Conservation (phyloP, 768 basidiomycete species). For the Suillus discolor region DNA sequence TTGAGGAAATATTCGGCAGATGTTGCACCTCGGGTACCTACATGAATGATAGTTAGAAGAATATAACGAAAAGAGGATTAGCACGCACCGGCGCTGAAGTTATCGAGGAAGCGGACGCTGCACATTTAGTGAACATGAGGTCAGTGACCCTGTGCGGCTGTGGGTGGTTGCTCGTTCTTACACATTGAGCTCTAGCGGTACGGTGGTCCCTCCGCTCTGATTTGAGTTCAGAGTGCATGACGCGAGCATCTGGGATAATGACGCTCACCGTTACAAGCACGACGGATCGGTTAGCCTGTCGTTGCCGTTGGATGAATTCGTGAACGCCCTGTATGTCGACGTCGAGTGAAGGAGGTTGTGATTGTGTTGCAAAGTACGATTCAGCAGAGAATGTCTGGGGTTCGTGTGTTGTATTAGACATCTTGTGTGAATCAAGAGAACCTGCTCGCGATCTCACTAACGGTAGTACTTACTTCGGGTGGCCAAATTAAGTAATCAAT, state of each 20-base stretch:
- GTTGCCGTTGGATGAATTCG: slow-evolving; percentile 72
- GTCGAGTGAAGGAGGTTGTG: too few species aligned
- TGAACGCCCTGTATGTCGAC: slow-evolving; percentile 64
- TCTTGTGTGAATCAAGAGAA: slow-evolving; percentile 7
- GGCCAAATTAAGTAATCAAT: not conserved
- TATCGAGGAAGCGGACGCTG: slow-evolving; percentile 97
- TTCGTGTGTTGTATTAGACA: slow-evolving; percentile 20
- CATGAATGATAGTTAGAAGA: not conserved
- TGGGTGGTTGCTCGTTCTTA: slow-evolving; percentile 48
- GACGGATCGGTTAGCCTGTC: slow-evolving; percentile 65
- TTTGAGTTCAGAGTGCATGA: slow-evolving; percentile 16
- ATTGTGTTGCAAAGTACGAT: too few species aligned
- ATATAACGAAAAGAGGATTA: not conserved
- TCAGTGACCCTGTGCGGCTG: slow-evolving; percentile 19
- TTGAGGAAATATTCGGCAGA: slow-evolving; percentile 98
- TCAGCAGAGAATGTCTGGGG: slow-evolving; percentile 53
- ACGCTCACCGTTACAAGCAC: slow-evolving; percentile 90
- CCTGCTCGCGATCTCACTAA: not conserved
- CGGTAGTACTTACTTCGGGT: not conserved
- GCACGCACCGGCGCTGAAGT: slow-evolving; percentile 90
- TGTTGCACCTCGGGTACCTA: slow-evolving; percentile 94
- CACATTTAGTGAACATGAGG: slow-evolving; percentile 22
- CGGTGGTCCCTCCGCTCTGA: slow-evolving; percentile 97
- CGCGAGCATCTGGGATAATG: not conserved
- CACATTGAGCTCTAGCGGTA: slow-evolving; percentile 98